phyloP scores from a whole-genome alignment of 2,329 filamentous ascomycete genomes.

The Exophiala aquamarina region DNA sequence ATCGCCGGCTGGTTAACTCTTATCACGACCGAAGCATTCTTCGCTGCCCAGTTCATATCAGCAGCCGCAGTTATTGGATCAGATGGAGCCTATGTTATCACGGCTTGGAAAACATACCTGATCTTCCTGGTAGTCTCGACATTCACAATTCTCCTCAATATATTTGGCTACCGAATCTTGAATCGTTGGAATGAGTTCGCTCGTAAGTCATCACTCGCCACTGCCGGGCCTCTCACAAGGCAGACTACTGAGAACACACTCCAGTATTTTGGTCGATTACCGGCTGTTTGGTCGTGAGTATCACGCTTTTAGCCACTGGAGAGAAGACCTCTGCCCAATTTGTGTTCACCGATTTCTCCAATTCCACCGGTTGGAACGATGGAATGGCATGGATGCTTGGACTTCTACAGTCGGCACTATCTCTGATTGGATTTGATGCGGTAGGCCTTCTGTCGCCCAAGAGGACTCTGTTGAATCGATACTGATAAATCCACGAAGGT shows the following conservation, averaged over 20 bases:
- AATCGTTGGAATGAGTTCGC: constrained; percentile 65
- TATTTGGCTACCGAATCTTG: constrained; percentile 61
- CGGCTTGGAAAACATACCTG: constrained; percentile 67
- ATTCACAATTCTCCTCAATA: constrained; percentile 64
- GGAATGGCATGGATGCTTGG: constrained; percentile 53
- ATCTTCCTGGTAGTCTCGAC: constrained; percentile 67
- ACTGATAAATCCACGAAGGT: constrained; percentile 26
- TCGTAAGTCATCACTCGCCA: neutral
- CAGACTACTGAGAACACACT: neutral
- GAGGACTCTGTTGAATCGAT: no score
- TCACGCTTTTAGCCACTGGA: constrained; percentile 65
- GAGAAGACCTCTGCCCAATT: constrained; percentile 64
- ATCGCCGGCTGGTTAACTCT: constrained; percentile 47
- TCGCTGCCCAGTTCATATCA: constrained; percentile 58
- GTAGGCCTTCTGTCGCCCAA: no score
- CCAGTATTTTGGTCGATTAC: constrained; percentile 68
- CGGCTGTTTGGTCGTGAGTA: constrained; percentile 68
- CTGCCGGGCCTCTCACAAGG: no score
- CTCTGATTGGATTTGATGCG: constrained; percentile 34
- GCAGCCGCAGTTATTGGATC: constrained; percentile 35
- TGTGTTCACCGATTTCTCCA: constrained; percentile 59
- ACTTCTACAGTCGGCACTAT: constrained; percentile 51
- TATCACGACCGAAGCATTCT: constrained; percentile 66
- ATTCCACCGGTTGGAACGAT: constrained; percentile 67
- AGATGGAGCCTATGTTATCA: constrained; percentile 6